Percentiles rank a stretch among this genome's conserved stretches.
These are phyloP conservation scores for Fusarium tupiense DNA, from an alignment of 2,329 filamentous ascomycete species.

Conservation along the genomic window DNA sequence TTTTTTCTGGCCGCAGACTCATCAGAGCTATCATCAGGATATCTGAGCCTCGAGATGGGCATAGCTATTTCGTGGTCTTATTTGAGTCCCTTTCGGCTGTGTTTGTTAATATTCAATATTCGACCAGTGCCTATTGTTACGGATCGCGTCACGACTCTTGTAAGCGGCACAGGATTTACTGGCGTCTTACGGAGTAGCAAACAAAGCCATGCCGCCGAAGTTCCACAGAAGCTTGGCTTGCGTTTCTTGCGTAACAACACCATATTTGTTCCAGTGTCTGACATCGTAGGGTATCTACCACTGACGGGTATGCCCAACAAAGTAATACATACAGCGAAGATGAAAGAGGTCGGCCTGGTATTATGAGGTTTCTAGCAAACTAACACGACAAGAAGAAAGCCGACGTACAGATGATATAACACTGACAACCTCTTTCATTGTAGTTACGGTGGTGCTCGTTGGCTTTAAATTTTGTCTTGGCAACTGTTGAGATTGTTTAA, in stretches of 20 bases:
- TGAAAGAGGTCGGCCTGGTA: slow-evolving; percentile 10
- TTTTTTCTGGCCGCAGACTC: neutral
- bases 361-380: slow-evolving; percentile 4
- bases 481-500: slow-evolving; percentile 29
- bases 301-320: neutral
- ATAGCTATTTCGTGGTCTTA: neutral
- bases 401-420: slow-evolving; percentile 1
- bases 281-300: slow-evolving; percentile 12
- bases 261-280: slow-evolving; percentile 27
- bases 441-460: slow-evolving; percentile 13
- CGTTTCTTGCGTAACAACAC: slow-evolving; percentile 30
- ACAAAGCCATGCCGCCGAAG: slow-evolving; percentile 30
- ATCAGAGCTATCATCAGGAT: slow-evolving; percentile 11
- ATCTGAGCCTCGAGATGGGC: neutral
- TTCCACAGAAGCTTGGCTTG: slow-evolving; percentile 32
- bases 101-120: neutral
- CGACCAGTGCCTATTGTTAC: neutral
- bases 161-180: slow-evolving; percentile 5
- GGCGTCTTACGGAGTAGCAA: slow-evolving; percentile 21
- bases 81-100: neutral
- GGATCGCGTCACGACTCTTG: slow-evolving; percentile 7
- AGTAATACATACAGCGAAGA: neutral
- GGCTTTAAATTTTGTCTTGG: slow-evolving; percentile 30
- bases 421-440: slow-evolving; percentile 2
- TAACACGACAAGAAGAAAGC: slow-evolving; percentile 12